A percentile compares a stretch with the other conserved stretches of the same genome.
Conservation (phyloP, 306 rosid genomes). For the Vigna unguiculata region DNA sequence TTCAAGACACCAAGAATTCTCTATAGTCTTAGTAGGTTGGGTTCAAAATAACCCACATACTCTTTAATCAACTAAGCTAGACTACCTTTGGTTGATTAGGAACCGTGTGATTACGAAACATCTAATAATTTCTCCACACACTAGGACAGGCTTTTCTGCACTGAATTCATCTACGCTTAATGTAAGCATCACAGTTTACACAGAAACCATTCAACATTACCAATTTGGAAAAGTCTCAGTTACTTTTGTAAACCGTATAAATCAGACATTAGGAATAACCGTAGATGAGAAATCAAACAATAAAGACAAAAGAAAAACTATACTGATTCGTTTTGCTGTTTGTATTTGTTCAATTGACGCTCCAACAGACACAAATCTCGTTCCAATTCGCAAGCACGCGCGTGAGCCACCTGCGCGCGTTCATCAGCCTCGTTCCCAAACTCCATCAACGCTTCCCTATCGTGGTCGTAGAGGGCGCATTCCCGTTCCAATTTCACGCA, state of each 20-base stretch:
- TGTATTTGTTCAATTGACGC: conserved; percentile 53
- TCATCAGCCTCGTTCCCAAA: conserved; percentile 90
- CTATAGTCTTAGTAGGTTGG: too few species aligned
- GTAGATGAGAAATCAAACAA: not conserved
- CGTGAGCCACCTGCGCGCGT: conserved; percentile 76
- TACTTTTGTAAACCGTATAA: not conserved
- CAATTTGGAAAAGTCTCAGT: not conserved
- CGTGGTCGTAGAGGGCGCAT: conserved; percentile 78
- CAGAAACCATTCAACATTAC: not conserved
- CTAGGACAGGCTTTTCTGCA: not conserved
- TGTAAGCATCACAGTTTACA: not conserved
- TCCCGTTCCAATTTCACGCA: conserved; percentile 72
- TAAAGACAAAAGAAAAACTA: not conserved
- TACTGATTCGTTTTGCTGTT: conserved; percentile 60
- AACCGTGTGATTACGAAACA: too few species aligned
- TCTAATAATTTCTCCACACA: not conserved
- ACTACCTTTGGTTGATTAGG: too few species aligned
- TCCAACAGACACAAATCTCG: conserved; percentile 54
- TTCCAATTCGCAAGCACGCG: conserved; percentile 66
- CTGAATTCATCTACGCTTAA: not conserved
- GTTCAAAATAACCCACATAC: too few species aligned
- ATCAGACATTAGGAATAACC: not conserved
- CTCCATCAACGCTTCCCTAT: conserved; percentile 87
- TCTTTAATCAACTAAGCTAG: too few species aligned
- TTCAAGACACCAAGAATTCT: too few species aligned